Evolutionary conservation across 1,284 basidiomycete genomes (phyloP).

Genomic region (Volvariella surrecta): DNA sequence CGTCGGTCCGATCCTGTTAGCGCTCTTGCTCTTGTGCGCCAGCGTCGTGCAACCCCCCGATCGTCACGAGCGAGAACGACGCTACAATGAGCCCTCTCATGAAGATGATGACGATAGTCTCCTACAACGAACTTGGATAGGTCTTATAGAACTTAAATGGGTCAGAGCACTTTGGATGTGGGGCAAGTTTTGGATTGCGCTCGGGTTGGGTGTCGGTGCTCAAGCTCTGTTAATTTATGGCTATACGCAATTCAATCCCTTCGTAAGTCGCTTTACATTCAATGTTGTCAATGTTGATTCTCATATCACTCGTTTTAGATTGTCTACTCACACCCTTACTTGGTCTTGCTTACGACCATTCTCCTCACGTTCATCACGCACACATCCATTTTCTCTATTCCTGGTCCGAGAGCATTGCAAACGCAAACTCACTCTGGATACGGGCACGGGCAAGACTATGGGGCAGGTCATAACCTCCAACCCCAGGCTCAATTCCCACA

Average conservation of each 20-base stretch:
- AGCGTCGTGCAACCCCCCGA: conserved; percentile 14
- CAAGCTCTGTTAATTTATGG: conserved; percentile 40
- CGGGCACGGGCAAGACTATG: conserved; percentile 2
- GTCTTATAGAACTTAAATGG: conserved; percentile 1
- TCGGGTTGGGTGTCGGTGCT: conserved; percentile 34
- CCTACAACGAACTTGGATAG: neutral
- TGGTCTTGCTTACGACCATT: conserved; percentile 41
- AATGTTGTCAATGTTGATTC: neutral
- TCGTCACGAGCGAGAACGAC: conserved; percentile 8
- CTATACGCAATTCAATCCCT: conserved; percentile 51
- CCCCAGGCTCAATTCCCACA: conserved; percentile 8
- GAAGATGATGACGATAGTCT: neutral
- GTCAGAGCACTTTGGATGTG: conserved; percentile 27
- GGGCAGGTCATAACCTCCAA: too few relatives aligned
- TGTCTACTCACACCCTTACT: conserved; percentile 46
- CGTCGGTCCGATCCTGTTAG: conserved; percentile 47
- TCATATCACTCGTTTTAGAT: conserved; percentile 30
- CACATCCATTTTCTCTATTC: conserved; percentile 27
- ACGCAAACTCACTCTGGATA: conserved; percentile 9
- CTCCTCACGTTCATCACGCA: conserved; percentile 43
- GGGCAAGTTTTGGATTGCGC: conserved; percentile 51
- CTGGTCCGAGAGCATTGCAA: conserved; percentile 18
- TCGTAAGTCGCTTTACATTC: conserved; percentile 35
- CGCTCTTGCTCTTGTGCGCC: conserved; percentile 29
- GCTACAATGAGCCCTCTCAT: neutral